phyloP scores from a whole-genome alignment of 2,329 filamentous ascomycete species.

The Hymenoscyphus albidus region DNA sequence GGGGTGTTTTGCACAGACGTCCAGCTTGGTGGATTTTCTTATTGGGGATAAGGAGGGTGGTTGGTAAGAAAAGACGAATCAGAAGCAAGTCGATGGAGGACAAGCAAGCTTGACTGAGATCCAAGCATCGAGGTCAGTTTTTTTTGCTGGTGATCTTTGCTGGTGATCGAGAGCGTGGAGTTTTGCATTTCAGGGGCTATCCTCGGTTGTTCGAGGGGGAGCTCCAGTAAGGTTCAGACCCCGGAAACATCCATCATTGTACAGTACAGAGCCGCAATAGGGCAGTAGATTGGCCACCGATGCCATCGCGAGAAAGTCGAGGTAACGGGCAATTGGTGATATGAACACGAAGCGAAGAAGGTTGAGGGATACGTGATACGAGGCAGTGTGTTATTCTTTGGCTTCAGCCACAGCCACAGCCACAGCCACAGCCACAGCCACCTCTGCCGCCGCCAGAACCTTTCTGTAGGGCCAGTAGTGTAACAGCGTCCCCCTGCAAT shows the following conservation, averaged over 20 bases:
- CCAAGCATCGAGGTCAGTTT: background rate
- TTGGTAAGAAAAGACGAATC: background rate
- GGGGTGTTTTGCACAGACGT: background rate
- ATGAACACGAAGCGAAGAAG: too few relatives aligned
- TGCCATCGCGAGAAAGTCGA: background rate
- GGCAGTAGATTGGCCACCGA: background rate
- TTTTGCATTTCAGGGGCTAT: background rate
- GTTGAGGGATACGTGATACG: too few relatives aligned
- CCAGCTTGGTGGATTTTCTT: background rate
- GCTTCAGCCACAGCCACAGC: too few relatives aligned
- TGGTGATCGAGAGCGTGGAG: background rate
- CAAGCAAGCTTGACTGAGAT: background rate
- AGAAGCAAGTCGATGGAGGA: background rate
- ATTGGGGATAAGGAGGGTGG: background rate
- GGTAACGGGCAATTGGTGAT: too few relatives aligned
- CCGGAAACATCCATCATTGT: too few relatives aligned
- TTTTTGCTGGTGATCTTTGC: background rate
- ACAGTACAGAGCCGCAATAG: background rate
- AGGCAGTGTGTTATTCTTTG: too few relatives aligned
- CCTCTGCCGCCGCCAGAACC: too few relatives aligned
- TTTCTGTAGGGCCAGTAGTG: too few relatives aligned
- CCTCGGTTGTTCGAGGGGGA: background rate
- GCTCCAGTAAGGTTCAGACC: background rate
- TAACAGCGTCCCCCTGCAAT: background rate
- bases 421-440: too few relatives aligned